These are phyloP conservation scores for Plasmodium vinckei DNA, from an alignment of 169 alveolate genomes.

Conservation along the genomic window DNA sequence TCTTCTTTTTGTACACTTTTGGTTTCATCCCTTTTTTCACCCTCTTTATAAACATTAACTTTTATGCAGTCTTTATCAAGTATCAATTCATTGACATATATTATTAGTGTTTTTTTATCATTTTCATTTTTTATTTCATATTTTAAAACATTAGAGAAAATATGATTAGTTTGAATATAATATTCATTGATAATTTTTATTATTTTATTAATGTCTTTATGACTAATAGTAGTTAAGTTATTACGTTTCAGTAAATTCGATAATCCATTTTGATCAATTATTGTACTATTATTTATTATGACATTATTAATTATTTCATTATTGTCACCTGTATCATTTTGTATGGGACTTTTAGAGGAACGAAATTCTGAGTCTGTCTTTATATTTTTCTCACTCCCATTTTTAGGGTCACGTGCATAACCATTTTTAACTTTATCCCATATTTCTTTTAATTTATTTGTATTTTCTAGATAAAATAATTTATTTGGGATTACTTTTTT, in stretches of 20 bases:
- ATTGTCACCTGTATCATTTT: neutral
- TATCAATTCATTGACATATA: constrained; percentile 45
- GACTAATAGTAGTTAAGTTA: constrained; percentile 18
- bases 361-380: no score
- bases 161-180: constrained; percentile 2
- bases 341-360: no score
- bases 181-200: constrained; percentile 50
- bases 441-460: constrained; percentile 49
- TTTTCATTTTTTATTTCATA: constrained; percentile 31
- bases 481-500: constrained; percentile 8
- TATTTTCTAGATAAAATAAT: constrained; percentile 30
- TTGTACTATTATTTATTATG: constrained; percentile 40
- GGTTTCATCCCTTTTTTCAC: neutral
- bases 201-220: constrained; percentile 55
- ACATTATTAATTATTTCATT: constrained; percentile 38
- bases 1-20: neutral
- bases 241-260: constrained; percentile 10
- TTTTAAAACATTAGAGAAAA: constrained; percentile 45
- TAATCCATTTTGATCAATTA: constrained; percentile 18
- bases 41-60: constrained; percentile 16
- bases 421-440: constrained; percentile 9
- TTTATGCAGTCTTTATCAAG: constrained; percentile 24
- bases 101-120: constrained; percentile 7
- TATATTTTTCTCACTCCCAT: no score
- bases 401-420: neutral